Base-by-base conservation (phyloP, 768 basidiomycete genomes). In the Agrocybe pediades region DNA sequence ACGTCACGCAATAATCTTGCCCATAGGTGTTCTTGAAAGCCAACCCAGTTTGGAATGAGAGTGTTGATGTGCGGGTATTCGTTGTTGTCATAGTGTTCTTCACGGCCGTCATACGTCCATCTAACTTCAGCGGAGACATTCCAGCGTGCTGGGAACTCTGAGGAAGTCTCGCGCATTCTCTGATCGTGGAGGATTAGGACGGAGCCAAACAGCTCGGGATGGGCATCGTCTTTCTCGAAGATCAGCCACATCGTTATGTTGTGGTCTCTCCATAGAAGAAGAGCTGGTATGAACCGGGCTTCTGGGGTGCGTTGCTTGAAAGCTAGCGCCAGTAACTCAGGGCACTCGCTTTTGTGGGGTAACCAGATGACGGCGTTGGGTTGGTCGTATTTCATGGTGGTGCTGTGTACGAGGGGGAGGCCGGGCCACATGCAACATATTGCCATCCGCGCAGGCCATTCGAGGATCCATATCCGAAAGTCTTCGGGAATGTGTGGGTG, bases 391-490 rank as follows among this genome's bases (percentile, higher is more conserved):
- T 4, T 9, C 4, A 13, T 0, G 1, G 9, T 24, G 9, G 5
- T 2, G 27, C 41, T 46, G 0, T 36, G 2, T 1, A 16, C 29
- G 19, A 51, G 33, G 5, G 55, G 47, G 2, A 58, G 43, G 1
- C 42, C 52, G 9, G 56, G 56, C 56, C 56, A 58, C 2, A 26
- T 51, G 20, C 24, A 41, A 1, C 30, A 13, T 26, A 54, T 42
- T 6, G 40, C 19, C 9, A 48, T 13, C 1, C 20, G 21, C 13
- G 13, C 55, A 11, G 55, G 55, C 55, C 55, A 56, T 47, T 56
- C 55, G 11, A 56, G 45, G 11, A 56, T 43, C 49, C 49, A 56
- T n/a, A 56, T 19, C 2, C 56, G 52, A 29, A 50, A 58, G 3
- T 53, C 56, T 17, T 53, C 48, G 3, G 56, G 56, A 8, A 50